phyloP scores from a whole-genome alignment of 331 rosid genomes.

The Pyrus hybrid region DNA sequence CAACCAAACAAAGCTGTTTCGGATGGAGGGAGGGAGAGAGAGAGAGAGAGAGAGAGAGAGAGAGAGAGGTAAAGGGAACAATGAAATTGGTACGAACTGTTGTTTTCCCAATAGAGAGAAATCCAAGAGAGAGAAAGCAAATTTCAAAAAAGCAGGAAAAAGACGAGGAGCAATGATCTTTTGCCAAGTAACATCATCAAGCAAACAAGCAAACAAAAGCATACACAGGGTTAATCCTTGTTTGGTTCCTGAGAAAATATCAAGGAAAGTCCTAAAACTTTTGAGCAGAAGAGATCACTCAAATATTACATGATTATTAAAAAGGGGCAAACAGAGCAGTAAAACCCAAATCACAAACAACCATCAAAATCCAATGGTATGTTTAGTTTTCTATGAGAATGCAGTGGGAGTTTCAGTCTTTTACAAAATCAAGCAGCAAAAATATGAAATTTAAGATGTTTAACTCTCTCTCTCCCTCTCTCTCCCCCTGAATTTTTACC shows the following conservation, averaged over 20 bases:
- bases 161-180: slow-evolving; percentile 53
- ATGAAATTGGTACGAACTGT: slow-evolving; percentile 27
- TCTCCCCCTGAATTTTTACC: not conserved
- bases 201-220: not conserved
- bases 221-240: slow-evolving; percentile 9
- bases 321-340: not conserved
- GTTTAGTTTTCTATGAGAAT: not conserved
- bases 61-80: not conserved
- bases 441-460: not conserved
- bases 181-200: slow-evolving; percentile 30
- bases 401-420: not conserved
- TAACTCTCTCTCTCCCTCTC: not conserved
- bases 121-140: slow-evolving; percentile 44
- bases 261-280: slow-evolving; percentile 7
- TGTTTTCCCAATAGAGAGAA: slow-evolving; percentile 48
- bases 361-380: not conserved
- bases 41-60: not conserved
- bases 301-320: not conserved
- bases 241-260: slow-evolving; percentile 14
- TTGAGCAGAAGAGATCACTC: not conserved
- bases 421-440: not conserved
- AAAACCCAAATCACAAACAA: not conserved
- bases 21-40: not conserved
- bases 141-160: slow-evolving; percentile 61
- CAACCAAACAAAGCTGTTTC: slow-evolving; percentile 19